Base-by-base conservation (phyloP, 805 yeast species). In the Wickerhamiella qilinensis region DNA sequence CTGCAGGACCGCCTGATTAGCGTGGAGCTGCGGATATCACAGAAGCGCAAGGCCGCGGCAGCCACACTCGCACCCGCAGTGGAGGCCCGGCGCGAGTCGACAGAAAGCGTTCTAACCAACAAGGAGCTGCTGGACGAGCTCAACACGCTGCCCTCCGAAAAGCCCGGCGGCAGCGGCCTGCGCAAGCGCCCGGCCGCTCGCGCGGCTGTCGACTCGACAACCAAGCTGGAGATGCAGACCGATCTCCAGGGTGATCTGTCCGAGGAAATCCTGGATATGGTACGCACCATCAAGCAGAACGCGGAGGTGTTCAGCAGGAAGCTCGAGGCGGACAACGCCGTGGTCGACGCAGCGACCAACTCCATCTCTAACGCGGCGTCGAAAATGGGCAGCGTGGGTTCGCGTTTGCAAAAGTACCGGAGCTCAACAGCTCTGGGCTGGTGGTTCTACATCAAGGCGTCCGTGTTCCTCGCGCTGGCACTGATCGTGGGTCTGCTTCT, bases 261-360 rank as follows among this genome's bases (percentile, higher is more conserved):
- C 24, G 54, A 52, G 21, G 77, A 73, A 30, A 56, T 73, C 36
- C 51, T 66, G 3, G 64, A 59, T 16, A 62, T 73, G 55, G 73
- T 75, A 0, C 48, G 62, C 6, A 54, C 60, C 6, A 62, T 73
- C 44, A 70, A 67, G 43, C 51, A 55, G 20, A 67, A 72, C 16
- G 77, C 77, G 1, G 44, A 60, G 22, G 47, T 50, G 5, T 61
- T 70, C 62, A 45, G 52, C 49, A 41, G 65, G 50, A 60, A 62
- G 47, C 48, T 63, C n/a, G 52, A 52, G 20, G 38, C 47, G 17
- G 67, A 63, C 42, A 43, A 42, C 9, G 55, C 52, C 20, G 54
- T 59, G 5, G 58, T 63, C 12, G 42, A 43, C 22, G 40, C 51
- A 3, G 56, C 68, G 0, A 43, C 54, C n/a, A 53, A 48, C 6